Evolutionary conservation across 345 rosid genomes (phyloP), one percentile per base, ranked within the genome.

Genomic region (Bruguiera gymnorhiza): DNA sequence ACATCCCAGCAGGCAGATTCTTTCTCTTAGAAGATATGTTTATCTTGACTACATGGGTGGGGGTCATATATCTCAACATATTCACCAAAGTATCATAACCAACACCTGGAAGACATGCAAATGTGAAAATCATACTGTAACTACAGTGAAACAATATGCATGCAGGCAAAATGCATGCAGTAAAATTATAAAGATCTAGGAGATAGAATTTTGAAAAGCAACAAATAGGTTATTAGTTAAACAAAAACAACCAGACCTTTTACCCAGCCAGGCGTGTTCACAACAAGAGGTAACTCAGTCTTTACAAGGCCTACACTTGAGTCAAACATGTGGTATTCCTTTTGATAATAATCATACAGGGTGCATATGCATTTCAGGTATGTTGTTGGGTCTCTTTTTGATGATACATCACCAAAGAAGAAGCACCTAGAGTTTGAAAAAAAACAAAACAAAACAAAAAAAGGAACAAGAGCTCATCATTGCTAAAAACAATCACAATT

Each of bases 191-290:
- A 56, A 23, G 32, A 68, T 37, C 18, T 32, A 32, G 39, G 37
- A 69, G 7, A 29, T 23, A 26, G 59, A 52, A 55, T 51, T 48
- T 21, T 16, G 26, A 48, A 48, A 20, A 64, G 31, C 50, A 36
- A 21, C 18, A 27, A 63, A 67, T 23, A 69, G 43, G 59, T 48
- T 32, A 68, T 29, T 24, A 64, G 60, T 57, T 2, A 2, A 8
- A 59, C 26, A 73, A 30, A 51, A 60, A 52, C 58, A 58, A 56
- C 37, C 73, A 37, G 31, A 87, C 99, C 99, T 90, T 95, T 95
- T 68, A 95, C 97, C 99, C 99, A 95, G 70, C 99, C 99, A 37
- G 94, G 88, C 32, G 99, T 92, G 62, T 92, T 92, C 67, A 95
- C 85, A 72, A 95, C 83, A 63, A 92, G 90, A 16, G 99, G 99